Percentiles rank a stretch among this genome's conserved stretches.
Evolutionary conservation across 78 protist genomes (phyloP).

Genomic region (Speleostelium caveatum): DNA sequence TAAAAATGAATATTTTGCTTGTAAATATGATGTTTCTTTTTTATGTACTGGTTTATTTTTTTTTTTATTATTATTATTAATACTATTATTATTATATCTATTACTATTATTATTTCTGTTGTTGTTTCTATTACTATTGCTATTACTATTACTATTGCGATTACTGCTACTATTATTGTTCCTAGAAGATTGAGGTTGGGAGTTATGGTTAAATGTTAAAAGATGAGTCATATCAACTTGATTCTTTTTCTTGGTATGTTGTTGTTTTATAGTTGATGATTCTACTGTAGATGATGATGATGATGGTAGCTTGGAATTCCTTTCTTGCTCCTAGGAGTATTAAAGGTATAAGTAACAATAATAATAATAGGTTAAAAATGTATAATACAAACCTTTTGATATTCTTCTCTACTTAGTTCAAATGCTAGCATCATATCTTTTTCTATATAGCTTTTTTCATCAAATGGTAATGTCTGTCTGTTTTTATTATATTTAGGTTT

Average conservation of each 20-base stretch:
- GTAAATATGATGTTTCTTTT: slow-evolving; percentile 6
- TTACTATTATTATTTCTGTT: not conserved
- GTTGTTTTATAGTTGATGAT: not conserved
- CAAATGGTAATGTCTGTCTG: not conserved
- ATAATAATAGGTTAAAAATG: not conserved
- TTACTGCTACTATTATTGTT: not conserved
- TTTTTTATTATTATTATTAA: not conserved
- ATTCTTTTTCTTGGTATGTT: slow-evolving; percentile 21
- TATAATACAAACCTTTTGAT: slow-evolving; percentile 34
- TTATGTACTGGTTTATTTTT: not conserved
- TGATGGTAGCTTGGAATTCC: no score
- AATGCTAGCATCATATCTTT: slow-evolving; percentile 27
- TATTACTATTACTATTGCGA: not conserved
- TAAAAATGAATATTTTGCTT: slow-evolving; percentile 67
- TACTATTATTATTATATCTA: not conserved
- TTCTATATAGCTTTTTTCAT: not conserved
- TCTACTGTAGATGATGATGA: slow-evolving; percentile 6
- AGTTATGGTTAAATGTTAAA: not conserved
- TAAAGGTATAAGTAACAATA: not conserved
- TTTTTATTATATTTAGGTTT: not conserved
- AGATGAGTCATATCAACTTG: slow-evolving; percentile 46
- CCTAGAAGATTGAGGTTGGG: not conserved
- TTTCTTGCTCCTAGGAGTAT: not conserved
- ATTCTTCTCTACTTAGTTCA: slow-evolving; percentile 45
- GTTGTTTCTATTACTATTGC: not conserved